These are phyloP conservation scores for Hygrophoropsis aurantiaca DNA, from an alignment of 768 basidiomycete species.

Conservation along the genomic window DNA sequence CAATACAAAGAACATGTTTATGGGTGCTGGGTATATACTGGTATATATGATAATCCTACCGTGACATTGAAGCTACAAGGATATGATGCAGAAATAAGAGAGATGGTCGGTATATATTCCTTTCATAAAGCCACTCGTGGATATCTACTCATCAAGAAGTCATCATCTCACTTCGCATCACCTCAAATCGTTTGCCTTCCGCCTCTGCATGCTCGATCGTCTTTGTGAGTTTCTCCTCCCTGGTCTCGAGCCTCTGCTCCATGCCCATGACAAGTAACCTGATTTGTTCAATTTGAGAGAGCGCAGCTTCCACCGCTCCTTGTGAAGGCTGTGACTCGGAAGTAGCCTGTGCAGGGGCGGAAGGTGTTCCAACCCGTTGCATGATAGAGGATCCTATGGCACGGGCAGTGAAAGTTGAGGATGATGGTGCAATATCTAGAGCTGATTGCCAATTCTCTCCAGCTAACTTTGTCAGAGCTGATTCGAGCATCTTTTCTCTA, in stretches of 20 bases:
- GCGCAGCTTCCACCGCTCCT: conserved; percentile 37
- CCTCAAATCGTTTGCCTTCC: conserved; percentile 56
- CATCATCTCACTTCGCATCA: conserved; percentile 40
- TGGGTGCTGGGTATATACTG: too few relatives aligned
- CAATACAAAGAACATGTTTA: too few relatives aligned
- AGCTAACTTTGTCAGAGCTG: conserved; percentile 64
- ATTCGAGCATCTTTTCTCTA: conserved; percentile 78
- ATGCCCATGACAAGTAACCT: conserved; percentile 70
- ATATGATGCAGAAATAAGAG: too few relatives aligned
- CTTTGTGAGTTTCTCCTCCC: conserved; percentile 62
- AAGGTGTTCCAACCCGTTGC: conserved; percentile 16
- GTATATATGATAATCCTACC: too few relatives aligned
- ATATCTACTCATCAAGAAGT: too few relatives aligned
- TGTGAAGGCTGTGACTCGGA: conserved; percentile 19
- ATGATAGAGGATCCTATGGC: conserved; percentile 28
- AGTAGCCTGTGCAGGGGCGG: conserved; percentile 2
- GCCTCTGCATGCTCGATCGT: conserved; percentile 59
- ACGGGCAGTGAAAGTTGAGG: conserved; percentile 28
- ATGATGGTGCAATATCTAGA: conserved; percentile 37
- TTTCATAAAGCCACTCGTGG: conserved; percentile 17
- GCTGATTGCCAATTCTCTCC: conserved; percentile 78
- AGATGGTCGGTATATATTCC: too few relatives aligned
- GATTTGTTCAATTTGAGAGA: conserved; percentile 68
- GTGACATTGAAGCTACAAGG: too few relatives aligned
- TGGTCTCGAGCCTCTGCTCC: conserved; percentile 65